phyloP scores from a whole-genome alignment of 345 rosid species.

The Melastoma malabathricum region DNA sequence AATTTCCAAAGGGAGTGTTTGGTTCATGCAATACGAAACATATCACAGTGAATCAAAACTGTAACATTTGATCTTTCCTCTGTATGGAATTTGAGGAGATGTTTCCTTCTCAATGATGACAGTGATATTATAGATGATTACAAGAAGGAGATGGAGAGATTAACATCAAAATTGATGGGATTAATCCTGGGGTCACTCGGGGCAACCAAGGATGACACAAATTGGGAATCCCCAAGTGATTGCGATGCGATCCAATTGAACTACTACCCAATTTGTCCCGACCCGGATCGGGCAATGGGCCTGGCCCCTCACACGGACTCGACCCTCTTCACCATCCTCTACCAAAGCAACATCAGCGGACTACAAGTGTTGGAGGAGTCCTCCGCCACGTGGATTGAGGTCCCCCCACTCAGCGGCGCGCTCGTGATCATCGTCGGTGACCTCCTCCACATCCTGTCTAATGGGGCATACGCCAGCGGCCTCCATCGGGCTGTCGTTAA shows the following conservation, averaged over 20 bases:
- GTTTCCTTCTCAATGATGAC: neutral
- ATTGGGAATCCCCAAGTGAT: slow-evolving; percentile 15
- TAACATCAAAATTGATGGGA: slow-evolving; percentile 24
- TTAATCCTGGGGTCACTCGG: slow-evolving; percentile 27
- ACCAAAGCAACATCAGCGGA: slow-evolving; percentile 28
- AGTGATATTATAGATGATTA: slow-evolving; percentile 21
- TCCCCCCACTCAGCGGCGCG: slow-evolving; percentile 24
- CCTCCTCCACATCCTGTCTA: slow-evolving; percentile 32
- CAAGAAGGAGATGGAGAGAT: slow-evolving; percentile 19
- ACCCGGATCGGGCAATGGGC: slow-evolving; percentile 41
- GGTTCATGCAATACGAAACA: too few species aligned
- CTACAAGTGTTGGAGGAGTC: slow-evolving; percentile 24
- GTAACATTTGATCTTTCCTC: too few species aligned
- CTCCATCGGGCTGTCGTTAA: slow-evolving; percentile 30
- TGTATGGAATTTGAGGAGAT: too few species aligned
- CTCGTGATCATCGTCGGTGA: slow-evolving; percentile 31
- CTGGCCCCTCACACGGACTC: slow-evolving; percentile 41
- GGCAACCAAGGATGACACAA: slow-evolving; percentile 18
- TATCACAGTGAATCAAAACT: too few species aligned
- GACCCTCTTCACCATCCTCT: slow-evolving; percentile 23
- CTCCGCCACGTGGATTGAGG: slow-evolving; percentile 23
- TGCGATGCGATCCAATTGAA: slow-evolving; percentile 25
- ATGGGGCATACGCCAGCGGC: slow-evolving; percentile 31
- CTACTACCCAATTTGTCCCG: slow-evolving; percentile 38
- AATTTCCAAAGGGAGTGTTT: too few species aligned